These are phyloP conservation scores for Mortierella sp. DNA, from an alignment of 371 early-diverging fungal genomes.

Conservation along the genomic window DNA sequence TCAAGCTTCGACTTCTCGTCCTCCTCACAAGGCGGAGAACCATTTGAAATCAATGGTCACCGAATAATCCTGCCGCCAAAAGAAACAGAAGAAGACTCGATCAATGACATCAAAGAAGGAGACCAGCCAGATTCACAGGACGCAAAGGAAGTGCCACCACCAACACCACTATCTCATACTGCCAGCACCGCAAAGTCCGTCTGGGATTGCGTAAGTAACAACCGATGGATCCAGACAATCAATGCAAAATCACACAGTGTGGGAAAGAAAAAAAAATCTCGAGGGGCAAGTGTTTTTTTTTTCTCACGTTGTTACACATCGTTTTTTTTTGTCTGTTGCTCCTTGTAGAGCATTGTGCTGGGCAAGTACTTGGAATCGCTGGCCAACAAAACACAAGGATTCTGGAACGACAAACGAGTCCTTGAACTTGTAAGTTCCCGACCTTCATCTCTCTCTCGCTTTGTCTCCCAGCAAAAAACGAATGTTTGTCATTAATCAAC, in stretches of 20 bases:
- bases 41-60: conserved; percentile 32
- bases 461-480: too few relatives aligned
- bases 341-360: conserved; percentile 45
- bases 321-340: background rate
- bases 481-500: background rate
- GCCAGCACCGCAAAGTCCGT: conserved; percentile 43
- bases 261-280: background rate
- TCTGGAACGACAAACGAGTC: conserved; percentile 39
- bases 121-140: background rate
- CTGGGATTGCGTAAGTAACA: conserved; percentile 55
- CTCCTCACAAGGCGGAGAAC: conserved; percentile 6
- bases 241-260: background rate
- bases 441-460: background rate
- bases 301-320: background rate
- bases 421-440: conserved; percentile 36
- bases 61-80: conserved; percentile 36
- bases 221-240: background rate
- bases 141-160: background rate
- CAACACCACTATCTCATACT: conserved; percentile 34
- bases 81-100: background rate
- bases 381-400: conserved; percentile 15
- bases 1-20: conserved; percentile 44
- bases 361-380: conserved; percentile 53
- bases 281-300: background rate
- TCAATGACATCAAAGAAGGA: background rate